Evolutionary conservation across 225 moss, liverwort and hornwort genomes (phyloP).

Genomic region (Polytrichum formosum): DNA sequence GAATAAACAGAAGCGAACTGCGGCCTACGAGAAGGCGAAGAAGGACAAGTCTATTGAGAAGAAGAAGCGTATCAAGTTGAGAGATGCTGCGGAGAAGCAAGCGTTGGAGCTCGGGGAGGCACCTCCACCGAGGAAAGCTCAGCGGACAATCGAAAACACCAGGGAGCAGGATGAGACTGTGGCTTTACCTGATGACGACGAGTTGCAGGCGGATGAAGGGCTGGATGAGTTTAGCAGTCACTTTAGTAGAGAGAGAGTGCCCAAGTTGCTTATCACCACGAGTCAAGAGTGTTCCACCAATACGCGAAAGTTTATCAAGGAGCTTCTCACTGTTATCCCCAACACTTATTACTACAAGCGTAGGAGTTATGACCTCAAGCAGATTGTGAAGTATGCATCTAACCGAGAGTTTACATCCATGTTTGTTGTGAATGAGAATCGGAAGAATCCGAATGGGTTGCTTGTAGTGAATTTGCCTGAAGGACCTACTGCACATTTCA

Average conservation of each 20-base stretch:
- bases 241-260: constrained; percentile 50
- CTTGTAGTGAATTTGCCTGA: constrained; percentile 83
- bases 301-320: constrained; percentile 82
- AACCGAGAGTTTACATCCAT: constrained; percentile 92
- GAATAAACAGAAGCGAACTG: constrained; percentile 78
- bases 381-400: constrained; percentile 92
- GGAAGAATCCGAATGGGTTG: constrained; percentile 84
- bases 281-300: constrained; percentile 68
- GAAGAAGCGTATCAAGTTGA: constrained; percentile 62
- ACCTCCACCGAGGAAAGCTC: constrained; percentile 73
- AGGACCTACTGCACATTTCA: constrained; percentile 95
- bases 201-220: constrained; percentile 76
- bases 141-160: constrained; percentile 87
- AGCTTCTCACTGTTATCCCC: constrained; percentile 85
- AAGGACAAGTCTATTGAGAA: constrained; percentile 74
- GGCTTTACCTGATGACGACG: constrained; percentile 85
- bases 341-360: constrained; percentile 87
- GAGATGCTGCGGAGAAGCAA: constrained; percentile 67
- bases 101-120: constrained; percentile 86
- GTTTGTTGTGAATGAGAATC: constrained; percentile 91
- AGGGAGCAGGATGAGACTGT: constrained; percentile 88
- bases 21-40: constrained; percentile 65
- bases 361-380: constrained; percentile 84
- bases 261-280: constrained; percentile 86
- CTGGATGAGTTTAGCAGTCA: constrained; percentile 79